Conservation (phyloP, 2,329 filamentous ascomycete species). For the Colletotrichum sp. region DNA sequence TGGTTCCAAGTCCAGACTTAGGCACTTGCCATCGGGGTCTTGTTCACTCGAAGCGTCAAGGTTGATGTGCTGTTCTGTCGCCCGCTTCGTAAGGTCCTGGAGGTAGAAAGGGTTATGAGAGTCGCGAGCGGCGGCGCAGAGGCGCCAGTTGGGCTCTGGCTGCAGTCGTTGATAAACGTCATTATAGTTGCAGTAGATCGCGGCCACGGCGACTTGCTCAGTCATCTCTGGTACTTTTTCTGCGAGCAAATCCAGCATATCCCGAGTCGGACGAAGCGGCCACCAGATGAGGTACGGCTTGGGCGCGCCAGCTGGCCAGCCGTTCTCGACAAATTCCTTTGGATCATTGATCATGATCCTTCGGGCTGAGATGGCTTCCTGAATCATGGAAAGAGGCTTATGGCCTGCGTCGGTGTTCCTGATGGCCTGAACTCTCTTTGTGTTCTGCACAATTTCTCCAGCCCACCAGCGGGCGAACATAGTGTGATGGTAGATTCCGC, state of each 20-base stretch:
- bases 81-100: background rate
- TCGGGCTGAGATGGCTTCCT: background rate
- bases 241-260: fast-evolving
- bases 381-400: background rate
- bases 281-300: background rate
- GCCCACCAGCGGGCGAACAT: slow-evolving; percentile 37
- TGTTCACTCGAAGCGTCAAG: background rate
- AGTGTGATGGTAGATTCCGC: slow-evolving; percentile 39
- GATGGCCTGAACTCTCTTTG: background rate
- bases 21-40: background rate
- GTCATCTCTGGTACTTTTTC: background rate
- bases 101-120: background rate
- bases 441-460: background rate
- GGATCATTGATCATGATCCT: background rate
- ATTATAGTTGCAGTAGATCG: background rate
- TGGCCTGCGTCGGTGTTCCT: background rate
- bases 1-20: background rate
- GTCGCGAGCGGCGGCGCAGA: background rate
- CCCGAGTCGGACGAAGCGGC: background rate
- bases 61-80: background rate
- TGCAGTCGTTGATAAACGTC: background rate
- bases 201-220: background rate
- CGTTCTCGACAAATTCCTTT: background rate
- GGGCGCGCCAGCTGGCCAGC: background rate
- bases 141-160: background rate